Conservation (phyloP, 2,329 filamentous ascomycete species). For the Talaromyces verruculosus region DNA sequence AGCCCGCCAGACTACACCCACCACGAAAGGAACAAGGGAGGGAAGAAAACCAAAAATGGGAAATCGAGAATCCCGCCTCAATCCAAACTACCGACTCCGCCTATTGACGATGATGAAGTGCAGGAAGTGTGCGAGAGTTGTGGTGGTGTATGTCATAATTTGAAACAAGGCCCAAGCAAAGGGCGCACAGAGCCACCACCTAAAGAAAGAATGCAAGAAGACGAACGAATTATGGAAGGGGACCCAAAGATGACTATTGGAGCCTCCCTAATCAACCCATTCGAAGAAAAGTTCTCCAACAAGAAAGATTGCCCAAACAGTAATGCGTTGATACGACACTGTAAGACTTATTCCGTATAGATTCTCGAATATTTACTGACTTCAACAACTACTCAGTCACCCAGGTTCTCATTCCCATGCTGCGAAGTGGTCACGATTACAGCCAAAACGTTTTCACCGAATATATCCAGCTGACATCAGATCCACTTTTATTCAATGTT, state of each 20-base stretch:
- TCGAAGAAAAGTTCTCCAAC: background rate
- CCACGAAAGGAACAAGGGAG: background rate
- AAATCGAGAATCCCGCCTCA: background rate
- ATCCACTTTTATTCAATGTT: constrained; percentile 19
- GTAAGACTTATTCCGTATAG: constrained; percentile 1
- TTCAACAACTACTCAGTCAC: background rate
- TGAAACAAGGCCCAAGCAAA: background rate
- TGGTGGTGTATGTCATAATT: background rate
- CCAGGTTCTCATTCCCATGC: constrained; percentile 11
- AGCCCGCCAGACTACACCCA: background rate
- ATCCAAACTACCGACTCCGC: constrained; percentile 4
- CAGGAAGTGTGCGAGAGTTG: background rate
- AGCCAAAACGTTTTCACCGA: constrained; percentile 2
- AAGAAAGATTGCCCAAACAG: constrained; percentile 12
- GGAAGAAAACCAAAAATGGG: background rate
- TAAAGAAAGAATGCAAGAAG: background rate
- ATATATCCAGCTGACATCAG: constrained; percentile 12
- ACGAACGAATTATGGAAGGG: background rate
- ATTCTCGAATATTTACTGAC: background rate
- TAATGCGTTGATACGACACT: constrained; percentile 16
- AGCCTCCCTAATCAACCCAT: constrained; percentile 8
- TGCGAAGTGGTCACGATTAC: constrained; percentile 16
- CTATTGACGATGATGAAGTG: background rate
- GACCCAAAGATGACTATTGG: constrained; percentile 9
- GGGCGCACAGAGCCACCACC: background rate